Conservation (phyloP, 306 rosid genomes). For the Dryas octopetala region DNA sequence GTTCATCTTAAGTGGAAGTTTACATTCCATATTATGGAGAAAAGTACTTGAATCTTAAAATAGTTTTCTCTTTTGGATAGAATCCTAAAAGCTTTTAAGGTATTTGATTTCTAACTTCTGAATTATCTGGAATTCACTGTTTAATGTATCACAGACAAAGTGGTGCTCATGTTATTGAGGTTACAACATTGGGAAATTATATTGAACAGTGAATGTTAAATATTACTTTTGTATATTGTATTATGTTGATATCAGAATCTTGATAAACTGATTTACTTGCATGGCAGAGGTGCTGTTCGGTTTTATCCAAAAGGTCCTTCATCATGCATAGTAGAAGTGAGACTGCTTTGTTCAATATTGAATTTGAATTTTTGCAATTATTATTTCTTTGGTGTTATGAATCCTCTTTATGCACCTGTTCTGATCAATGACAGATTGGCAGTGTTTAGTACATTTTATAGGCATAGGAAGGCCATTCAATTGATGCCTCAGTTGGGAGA, state of each 20-base stretch:
- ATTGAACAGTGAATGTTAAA: not conserved
- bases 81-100: not conserved
- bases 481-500: not conserved
- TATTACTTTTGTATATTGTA: not conserved
- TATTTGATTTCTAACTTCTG: not conserved
- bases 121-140: not conserved
- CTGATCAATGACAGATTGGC: slow-evolving; percentile 13
- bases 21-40: not conserved
- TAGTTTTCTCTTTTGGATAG: not conserved
- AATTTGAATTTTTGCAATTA: slow-evolving; percentile 5
- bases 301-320: slow-evolving; percentile 90
- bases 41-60: not conserved
- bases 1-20: not conserved
- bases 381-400: slow-evolving; percentile 6
- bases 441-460: slow-evolving; percentile 5
- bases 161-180: not conserved
- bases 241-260: slow-evolving; percentile 9
- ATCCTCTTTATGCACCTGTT: not conserved
- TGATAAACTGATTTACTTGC: slow-evolving; percentile 36
- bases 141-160: not conserved
- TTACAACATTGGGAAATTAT: not conserved
- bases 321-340: slow-evolving; percentile 80
- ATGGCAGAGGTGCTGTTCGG: slow-evolving; percentile 92
- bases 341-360: slow-evolving; percentile 31
- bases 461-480: slow-evolving; percentile 16